Evolutionary conservation across 2,329 filamentous ascomycete genomes (phyloP).

Genomic region (Monosporascus sp.): DNA sequence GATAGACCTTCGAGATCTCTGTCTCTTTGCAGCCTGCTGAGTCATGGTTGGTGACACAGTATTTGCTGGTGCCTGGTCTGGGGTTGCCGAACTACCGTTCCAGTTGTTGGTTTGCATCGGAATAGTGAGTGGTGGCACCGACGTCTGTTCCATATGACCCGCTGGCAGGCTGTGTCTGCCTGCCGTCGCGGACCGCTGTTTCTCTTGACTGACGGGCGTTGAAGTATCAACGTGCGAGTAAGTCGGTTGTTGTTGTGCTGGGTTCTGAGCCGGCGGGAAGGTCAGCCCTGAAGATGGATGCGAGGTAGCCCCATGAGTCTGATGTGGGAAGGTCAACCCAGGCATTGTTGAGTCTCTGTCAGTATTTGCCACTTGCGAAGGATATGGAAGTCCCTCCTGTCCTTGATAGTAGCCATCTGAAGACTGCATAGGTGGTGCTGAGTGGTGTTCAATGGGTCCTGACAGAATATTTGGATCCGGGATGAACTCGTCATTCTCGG

Average conservation of each 20-base stretch:
- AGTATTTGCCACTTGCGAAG: constrained; percentile 5
- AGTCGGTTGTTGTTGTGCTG: constrained; percentile 9
- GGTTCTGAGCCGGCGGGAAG: constrained; percentile 8
- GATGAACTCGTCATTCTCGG: constrained; percentile 27
- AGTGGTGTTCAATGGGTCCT: constrained; percentile 17
- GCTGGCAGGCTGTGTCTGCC: constrained; percentile 17
- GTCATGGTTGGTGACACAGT: constrained; percentile 12
- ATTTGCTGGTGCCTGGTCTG: constrained; percentile 7
- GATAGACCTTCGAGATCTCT: constrained; percentile 16
- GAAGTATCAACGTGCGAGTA: constrained; percentile 5
- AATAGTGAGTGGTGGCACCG: constrained; percentile 14
- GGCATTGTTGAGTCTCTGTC: constrained; percentile 4
- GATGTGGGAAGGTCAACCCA: constrained; percentile 11
- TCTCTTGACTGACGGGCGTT: constrained; percentile 7
- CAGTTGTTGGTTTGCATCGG: constrained; percentile 15
- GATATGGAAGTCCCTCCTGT: constrained; percentile 12
- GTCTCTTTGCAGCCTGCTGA: constrained; percentile 15
- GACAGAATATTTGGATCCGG: constrained; percentile 27
- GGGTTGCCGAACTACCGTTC: constrained; percentile 8
- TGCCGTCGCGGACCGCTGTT: constrained; percentile 6
- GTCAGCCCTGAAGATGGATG: constrained; percentile 9
- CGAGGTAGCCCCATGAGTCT: constrained; percentile 8
- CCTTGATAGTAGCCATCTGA: constrained; percentile 13
- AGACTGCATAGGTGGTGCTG: constrained; percentile 6
- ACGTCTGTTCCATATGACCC: constrained; percentile 15